A percentile compares a stretch with the other conserved stretches of the same genome.
phyloP scores from a whole-genome alignment of 2,329 filamentous ascomycete genomes.

The Trichoderma simmonsii region DNA sequence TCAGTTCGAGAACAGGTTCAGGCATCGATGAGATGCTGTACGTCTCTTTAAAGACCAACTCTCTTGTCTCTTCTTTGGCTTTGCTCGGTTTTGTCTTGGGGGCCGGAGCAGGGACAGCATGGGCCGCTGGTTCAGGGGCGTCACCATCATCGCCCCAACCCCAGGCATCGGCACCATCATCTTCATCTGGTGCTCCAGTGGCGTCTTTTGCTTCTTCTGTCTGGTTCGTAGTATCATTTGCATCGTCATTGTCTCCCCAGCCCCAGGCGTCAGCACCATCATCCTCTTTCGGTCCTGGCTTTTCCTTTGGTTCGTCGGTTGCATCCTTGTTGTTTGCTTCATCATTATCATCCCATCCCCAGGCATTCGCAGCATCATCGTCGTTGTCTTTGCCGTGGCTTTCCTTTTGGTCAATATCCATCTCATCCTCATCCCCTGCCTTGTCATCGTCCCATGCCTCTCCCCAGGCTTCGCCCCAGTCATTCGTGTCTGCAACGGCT shows the following conservation, averaged over 20 bases:
- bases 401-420: constrained; percentile 19
- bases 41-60: constrained; percentile 76
- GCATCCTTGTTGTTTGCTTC: constrained; percentile 23
- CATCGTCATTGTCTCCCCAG: constrained; percentile 65
- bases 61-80: constrained; percentile 44
- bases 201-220: constrained; percentile 19
- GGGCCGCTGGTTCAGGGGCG: constrained; percentile 25
- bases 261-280: constrained; percentile 57
- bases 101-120: neutral
- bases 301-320: constrained; percentile 12
- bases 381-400: constrained; percentile 76
- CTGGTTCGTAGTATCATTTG: constrained; percentile 23
- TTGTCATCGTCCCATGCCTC: constrained; percentile 75
- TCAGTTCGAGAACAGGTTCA: constrained; percentile 67
- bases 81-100: constrained; percentile 17
- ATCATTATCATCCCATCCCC: constrained; percentile 77
- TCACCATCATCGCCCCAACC: constrained; percentile 75
- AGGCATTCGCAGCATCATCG: constrained; percentile 23
- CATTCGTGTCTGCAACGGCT: constrained; percentile 47
- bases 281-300: constrained; percentile 26
- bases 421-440: constrained; percentile 33
- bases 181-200: constrained; percentile 21
- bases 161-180: constrained; percentile 67
- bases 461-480: constrained; percentile 77
- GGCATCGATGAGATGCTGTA: constrained; percentile 90